phyloP scores from a whole-genome alignment of 495 filamentous ascomycete genomes.

The Letharia lupina region DNA sequence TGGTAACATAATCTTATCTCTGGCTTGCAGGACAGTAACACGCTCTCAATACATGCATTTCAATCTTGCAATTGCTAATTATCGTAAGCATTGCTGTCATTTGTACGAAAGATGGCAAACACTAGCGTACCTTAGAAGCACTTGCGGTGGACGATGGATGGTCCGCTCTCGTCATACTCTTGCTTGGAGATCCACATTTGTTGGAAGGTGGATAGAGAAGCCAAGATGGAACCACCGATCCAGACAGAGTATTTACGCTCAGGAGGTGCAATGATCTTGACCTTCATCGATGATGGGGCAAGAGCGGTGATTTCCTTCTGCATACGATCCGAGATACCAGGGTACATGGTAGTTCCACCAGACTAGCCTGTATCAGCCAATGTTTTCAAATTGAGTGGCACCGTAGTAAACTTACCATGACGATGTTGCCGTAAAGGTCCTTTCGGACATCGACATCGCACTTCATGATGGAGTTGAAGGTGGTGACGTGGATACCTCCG shows the following conservation, averaged over 20 bases:
- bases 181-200: constrained; percentile 99
- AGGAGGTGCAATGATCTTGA: constrained; percentile 70
- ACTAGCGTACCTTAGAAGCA: constrained; percentile 80
- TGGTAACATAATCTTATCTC: constrained; percentile 17
- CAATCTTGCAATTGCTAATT: not conserved
- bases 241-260: constrained; percentile 89
- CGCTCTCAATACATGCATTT: constrained; percentile 10
- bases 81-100: not conserved
- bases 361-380: constrained; percentile 47
- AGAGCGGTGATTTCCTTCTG: constrained; percentile 99
- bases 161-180: constrained; percentile 99
- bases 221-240: constrained; percentile 99
- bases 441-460: constrained; percentile 99
- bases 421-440: constrained; percentile 99
- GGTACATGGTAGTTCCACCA: constrained; percentile 99
- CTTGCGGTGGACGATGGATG: constrained; percentile 99
- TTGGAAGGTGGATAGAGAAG: constrained; percentile 99
- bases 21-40: constrained; percentile 8
- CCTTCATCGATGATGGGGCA: constrained; percentile 89
- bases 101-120: not conserved
- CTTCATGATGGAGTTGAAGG: constrained; percentile 99
- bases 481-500: constrained; percentile 98
- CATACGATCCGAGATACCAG: constrained; percentile 99
- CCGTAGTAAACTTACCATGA: constrained; percentile 66
- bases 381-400: not conserved